Evolutionary conservation across 768 basidiomycete species (phyloP).

Genomic region (Tylopilus subfusipes): DNA sequence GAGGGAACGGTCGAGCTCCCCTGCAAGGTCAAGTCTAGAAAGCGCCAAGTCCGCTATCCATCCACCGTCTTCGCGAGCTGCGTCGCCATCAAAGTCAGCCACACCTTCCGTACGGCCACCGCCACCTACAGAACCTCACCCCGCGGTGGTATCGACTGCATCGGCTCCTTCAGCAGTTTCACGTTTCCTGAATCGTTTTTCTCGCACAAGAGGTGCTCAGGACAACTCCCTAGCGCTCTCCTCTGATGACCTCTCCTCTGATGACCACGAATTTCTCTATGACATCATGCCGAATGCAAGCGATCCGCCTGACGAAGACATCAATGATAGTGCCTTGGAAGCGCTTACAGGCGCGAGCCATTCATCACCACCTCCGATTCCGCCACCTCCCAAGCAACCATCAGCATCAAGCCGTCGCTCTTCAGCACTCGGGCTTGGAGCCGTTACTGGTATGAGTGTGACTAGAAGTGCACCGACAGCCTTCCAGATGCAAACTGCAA

Average conservation of each 20-base stretch:
- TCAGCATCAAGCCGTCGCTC: conserved; percentile 14
- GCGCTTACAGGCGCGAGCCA: conserved; percentile 41
- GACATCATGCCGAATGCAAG: conserved; percentile 57
- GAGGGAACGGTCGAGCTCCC: conserved; percentile 22
- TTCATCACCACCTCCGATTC: conserved; percentile 43
- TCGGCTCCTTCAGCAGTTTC: conserved; percentile 69
- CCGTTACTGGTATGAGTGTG: background rate
- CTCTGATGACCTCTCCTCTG: conserved; percentile 72
- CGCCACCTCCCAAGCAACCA: conserved; percentile 34
- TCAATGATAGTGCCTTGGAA: conserved; percentile 33
- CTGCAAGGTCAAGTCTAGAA: conserved; percentile 33
- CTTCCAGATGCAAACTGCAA: conserved; percentile 1
- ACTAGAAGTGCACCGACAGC: background rate
- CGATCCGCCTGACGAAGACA: conserved; percentile 38
- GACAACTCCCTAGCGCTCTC: conserved; percentile 67
- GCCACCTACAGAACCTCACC: conserved; percentile 5
- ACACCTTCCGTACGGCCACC: conserved; percentile 10
- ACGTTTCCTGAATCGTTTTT: conserved; percentile 77
- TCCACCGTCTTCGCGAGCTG: conserved; percentile 8
- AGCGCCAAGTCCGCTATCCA: conserved; percentile 12
- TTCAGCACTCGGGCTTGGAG: conserved; percentile 2
- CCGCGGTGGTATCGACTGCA: background rate
- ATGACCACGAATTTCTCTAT: conserved; percentile 80
- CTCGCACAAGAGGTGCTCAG: conserved; percentile 41
- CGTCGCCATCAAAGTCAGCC: conserved; percentile 17